Percentiles rank a stretch among this genome's conserved stretches.
Conservation (phyloP, 208 protist species). For the Vickermania ingenoplastis region DNA sequence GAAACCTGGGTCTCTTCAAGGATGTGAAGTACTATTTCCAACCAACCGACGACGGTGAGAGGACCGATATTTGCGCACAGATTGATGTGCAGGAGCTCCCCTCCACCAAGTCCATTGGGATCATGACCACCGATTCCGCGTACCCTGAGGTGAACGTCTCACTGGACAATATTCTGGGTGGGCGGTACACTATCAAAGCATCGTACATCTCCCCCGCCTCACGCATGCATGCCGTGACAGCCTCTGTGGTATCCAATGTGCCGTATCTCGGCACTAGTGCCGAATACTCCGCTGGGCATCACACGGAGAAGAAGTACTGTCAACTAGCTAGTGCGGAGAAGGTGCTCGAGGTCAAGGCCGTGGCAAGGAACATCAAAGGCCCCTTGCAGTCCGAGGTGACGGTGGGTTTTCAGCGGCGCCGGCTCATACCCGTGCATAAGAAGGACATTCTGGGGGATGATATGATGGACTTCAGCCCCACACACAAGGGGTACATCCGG, state of each 20-base stretch:
- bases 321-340: slow-evolving; percentile 54
- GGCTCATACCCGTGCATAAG: slow-evolving; percentile 16
- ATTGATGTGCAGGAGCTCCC: slow-evolving; percentile 63
- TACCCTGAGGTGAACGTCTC: slow-evolving; percentile 62
- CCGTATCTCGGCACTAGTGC: slow-evolving; percentile 62
- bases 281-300: slow-evolving; percentile 63
- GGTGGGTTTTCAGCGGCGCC: slow-evolving; percentile 61
- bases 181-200: slow-evolving; percentile 62
- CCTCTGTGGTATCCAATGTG: slow-evolving; percentile 71
- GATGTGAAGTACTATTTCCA: slow-evolving; percentile 79
- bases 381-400: slow-evolving; percentile 44
- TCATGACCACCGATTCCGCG: slow-evolving; percentile 78
- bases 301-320: slow-evolving; percentile 53
- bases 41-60: slow-evolving; percentile 50
- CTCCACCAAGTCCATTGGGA: slow-evolving; percentile 58
- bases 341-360: slow-evolving; percentile 62
- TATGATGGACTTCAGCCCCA: slow-evolving; percentile 37
- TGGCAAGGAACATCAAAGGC: slow-evolving; percentile 36
- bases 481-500: slow-evolving; percentile 60
- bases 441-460: slow-evolving; percentile 32
- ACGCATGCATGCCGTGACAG: slow-evolving; percentile 53
- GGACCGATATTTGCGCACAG: slow-evolving; percentile 64
- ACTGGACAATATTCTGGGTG: slow-evolving; percentile 66
- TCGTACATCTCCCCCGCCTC: slow-evolving; percentile 79
- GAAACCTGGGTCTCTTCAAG: slow-evolving; percentile 53